Evolutionary conservation across 768 basidiomycete genomes (phyloP), one percentile per base, ranked within the genome.

Genomic region (Russula virescens): DNA sequence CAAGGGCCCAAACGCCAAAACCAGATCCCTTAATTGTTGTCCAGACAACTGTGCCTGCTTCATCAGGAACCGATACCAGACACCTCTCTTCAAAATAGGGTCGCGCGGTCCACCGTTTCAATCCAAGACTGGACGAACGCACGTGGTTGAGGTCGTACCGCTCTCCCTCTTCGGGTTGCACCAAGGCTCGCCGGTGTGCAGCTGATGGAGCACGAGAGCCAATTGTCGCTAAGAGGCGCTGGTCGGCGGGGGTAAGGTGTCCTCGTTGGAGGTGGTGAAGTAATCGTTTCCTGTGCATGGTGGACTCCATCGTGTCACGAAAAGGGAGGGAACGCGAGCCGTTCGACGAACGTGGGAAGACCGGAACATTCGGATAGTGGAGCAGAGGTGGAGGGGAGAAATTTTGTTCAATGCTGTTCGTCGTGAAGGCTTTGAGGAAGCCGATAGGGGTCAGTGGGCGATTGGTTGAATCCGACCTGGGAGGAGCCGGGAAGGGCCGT

Each of bases 271-370:
- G 68, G 60, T 75, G 79, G 13, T 70, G 69, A 28, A 83, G 74
- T 34, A 88, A 74, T 50, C 72, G 77, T 45, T 72, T 78, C 74
- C 77, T 84, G 72, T 84, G 77, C 66, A 83, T 68, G 57, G 70
- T 68, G 35, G 78, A 73, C 43, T 77, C 78, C 59, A 84, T 68
- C 21, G 80, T 77, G 26, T 74, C 74, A 50, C 64, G 67, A 31
- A 66, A 75, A 45, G 75, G 70, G 60, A 84, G 75, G 13, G 68
- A 68, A 48, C 68, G 73, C 45, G 73, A 66, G 56, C 66, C 68
- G 67, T 83, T 80, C 52, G 73, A 78, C 21, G 84, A 85, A 31
- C 80, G 82, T 65, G 83, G 83, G 69, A 81, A 85, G 54, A 73
- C 51, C 43, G 74, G 70, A 31, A 63, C 58, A 58, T 71, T 70